A percentile compares a stretch with the other conserved stretches of the same genome.
phyloP scores from a whole-genome alignment of 805 yeast genomes.

The Citeromyces nyonsensis region DNA sequence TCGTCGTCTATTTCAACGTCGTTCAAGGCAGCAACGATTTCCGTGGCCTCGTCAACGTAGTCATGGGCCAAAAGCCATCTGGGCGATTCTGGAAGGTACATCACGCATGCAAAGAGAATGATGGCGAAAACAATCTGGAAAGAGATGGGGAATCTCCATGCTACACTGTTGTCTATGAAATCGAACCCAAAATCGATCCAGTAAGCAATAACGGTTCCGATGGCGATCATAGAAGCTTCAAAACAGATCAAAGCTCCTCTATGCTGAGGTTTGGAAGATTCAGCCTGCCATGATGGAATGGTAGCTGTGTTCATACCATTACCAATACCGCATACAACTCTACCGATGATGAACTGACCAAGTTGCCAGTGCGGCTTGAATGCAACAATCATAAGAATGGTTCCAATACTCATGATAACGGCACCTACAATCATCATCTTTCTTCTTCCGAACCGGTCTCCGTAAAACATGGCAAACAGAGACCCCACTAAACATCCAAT shows the following conservation, averaged over 20 bases:
- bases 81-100: conserved; percentile 32
- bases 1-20: conserved; percentile 5
- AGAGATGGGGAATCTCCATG: conserved; percentile 30
- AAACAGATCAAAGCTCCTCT: conserved; percentile 22
- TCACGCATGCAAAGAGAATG: conserved; percentile 8
- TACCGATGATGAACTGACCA: conserved; percentile 23
- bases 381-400: conserved; percentile 7
- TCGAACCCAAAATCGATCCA: conserved; percentile 26
- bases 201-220: conserved; percentile 26
- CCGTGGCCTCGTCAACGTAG: conserved; percentile 21
- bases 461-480: conserved; percentile 18
- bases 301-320: conserved; percentile 27
- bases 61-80: conserved; percentile 35
- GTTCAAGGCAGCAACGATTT: conserved; percentile 16
- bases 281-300: conserved; percentile 30
- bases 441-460: conserved; percentile 22
- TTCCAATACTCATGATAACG: conserved; percentile 18
- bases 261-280: conserved; percentile 19
- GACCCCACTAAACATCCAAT: conserved; percentile 30
- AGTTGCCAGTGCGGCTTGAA: conserved; percentile 9
- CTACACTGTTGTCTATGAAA: conserved; percentile 17
- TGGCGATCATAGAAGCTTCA: conserved; percentile 19
- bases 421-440: conserved; percentile 19
- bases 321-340: conserved; percentile 28
- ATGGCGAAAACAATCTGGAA: conserved; percentile 24